These are phyloP conservation scores for Rhodosporidiobolus odoratus DNA, from an alignment of 768 basidiomycete species.

Conservation along the genomic window DNA sequence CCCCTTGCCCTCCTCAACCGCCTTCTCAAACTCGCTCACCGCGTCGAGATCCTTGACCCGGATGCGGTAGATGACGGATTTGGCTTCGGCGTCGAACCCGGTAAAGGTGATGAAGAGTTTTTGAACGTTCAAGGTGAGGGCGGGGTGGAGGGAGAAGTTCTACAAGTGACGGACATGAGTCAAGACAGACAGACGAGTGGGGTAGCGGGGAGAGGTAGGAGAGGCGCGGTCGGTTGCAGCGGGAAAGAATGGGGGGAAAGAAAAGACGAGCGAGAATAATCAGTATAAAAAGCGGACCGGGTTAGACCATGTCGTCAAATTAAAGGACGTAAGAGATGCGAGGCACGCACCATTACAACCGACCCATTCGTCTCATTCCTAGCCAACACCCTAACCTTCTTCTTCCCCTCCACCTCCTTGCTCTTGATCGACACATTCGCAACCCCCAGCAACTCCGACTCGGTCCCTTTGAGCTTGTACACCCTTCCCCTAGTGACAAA, in stretches of 20 bases:
- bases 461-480: conserved; percentile 1
- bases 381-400: conserved; percentile 31
- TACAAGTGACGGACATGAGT: background rate
- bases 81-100: conserved; percentile 17
- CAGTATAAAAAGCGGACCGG: too few relatives aligned
- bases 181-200: too few relatives aligned
- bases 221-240: too few relatives aligned
- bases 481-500: conserved; percentile 17
- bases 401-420: conserved; percentile 6
- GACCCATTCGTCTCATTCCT: conserved; percentile 28
- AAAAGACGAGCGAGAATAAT: background rate
- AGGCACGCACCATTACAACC: conserved; percentile 26
- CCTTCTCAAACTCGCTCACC: conserved; percentile 9
- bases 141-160: conserved; percentile 22
- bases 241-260: background rate
- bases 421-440: conserved; percentile 26
- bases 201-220: too few relatives aligned
- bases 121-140: conserved; percentile 1
- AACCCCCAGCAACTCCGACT: background rate
- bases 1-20: conserved; percentile 12
- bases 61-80: conserved; percentile 18
- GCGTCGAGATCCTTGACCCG: conserved; percentile 24
- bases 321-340: background rate
- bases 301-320: background rate
- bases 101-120: conserved; percentile 27